Conservation (phyloP, 805 yeast genomes). For the Ogataea neopini region DNA sequence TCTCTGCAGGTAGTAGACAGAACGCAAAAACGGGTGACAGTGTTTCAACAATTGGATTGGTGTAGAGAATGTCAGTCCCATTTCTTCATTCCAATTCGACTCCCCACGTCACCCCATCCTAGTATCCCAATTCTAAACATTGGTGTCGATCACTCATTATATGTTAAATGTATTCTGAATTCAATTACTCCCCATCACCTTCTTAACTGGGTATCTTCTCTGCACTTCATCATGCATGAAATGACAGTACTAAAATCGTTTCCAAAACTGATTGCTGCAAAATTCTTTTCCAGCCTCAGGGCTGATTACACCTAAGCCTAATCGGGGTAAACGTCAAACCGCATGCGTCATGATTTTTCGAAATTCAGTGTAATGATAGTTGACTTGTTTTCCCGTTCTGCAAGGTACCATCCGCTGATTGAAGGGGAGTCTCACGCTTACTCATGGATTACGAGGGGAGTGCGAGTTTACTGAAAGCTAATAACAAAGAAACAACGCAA, state of each 20-base stretch:
- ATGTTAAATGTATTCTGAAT: too few species aligned
- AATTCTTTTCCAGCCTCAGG: not conserved
- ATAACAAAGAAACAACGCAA: too few species aligned
- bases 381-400: not conserved
- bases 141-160: not conserved
- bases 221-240: not conserved
- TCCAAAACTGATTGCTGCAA: not conserved
- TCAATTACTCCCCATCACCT: not conserved
- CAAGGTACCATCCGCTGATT: not conserved
- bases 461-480: too few species aligned
- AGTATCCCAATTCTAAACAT: not conserved
- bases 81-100: not conserved
- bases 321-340: not conserved
- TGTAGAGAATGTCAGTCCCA: not conserved
- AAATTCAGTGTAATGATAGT: too few species aligned
- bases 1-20: not conserved
- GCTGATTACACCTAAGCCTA: not conserved
- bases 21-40: not conserved
- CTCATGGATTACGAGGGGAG: too few species aligned
- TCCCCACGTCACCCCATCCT: not conserved
- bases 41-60: not conserved
- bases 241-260: not conserved
- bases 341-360: too few species aligned
- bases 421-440: too few species aligned
- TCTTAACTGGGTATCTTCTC: not conserved